Evolutionary conservation across 2,329 filamentous ascomycete genomes (phyloP), one percentile per base, ranked within the genome.

Genomic region (Penicillium sp.): DNA sequence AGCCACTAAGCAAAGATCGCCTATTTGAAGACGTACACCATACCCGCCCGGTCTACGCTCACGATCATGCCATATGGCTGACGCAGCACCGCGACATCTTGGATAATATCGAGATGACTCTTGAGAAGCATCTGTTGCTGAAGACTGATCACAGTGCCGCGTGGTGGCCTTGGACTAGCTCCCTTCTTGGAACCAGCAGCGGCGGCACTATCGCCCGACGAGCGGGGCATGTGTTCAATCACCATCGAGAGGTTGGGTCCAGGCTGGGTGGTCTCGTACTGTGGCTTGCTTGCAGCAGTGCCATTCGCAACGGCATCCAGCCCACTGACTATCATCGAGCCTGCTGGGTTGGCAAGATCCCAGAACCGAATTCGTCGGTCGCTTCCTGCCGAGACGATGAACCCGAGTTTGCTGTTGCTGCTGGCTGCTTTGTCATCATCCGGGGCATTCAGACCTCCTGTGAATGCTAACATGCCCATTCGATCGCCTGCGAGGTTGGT

Each of bases 321-420:
- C 0, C 94, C 94, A 73, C 91, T 96, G 65, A 96, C 89, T 14
- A 97, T 85, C 58, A 84, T 83, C 43, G 92, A 97, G 61, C 87
- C 85, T 71, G 97, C 92, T 10, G 92, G 84, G 10, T 88, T 88
- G 10, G 87, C 83, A 14, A 95, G 83, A 72, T 99, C 94, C 95
- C 95, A 99, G 78, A 96, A 98, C 10, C 95, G 87, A 19, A 99
- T 85, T 76, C 91, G 95, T 78, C 90, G 92, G 76, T 98, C 95
- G 11, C 91, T 91, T 0, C 94, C 94, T 19, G 89, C 93, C 0
- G 92, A 95, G 40, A 99, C 80, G 51, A 97, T 85, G 73, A 95
- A 97, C 0, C 91, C 89, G 69, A 92, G 88, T 59, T 90, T 89
- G 4, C 89, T 84, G 51, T 71, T 75, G 49, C 75, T 75, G 53